Evolutionary conservation across 768 basidiomycete genomes (phyloP).

Genomic region (Termitomyces sp.): DNA sequence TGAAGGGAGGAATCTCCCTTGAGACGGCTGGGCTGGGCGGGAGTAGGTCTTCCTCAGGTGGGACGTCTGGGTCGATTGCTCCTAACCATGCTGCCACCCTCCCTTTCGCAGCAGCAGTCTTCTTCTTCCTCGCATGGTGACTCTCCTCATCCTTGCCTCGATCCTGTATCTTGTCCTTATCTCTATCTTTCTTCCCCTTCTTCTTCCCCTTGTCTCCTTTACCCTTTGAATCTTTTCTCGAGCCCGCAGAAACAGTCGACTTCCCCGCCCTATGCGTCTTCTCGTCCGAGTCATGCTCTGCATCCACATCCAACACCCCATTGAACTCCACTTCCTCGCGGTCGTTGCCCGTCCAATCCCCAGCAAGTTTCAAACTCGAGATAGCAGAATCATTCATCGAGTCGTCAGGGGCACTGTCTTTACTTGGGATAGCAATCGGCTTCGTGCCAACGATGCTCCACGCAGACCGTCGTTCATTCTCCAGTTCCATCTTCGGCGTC

Average conservation of each 20-base stretch:
- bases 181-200: conserved; percentile 21
- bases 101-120: conserved; percentile 49
- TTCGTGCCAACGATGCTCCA: conserved; percentile 25
- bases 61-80: conserved; percentile 53
- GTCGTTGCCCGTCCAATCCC: conserved; percentile 16
- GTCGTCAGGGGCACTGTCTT: conserved; percentile 26
- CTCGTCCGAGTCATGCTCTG: conserved; percentile 34
- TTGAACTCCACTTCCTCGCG: conserved; percentile 24
- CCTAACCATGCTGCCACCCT: conserved; percentile 80
- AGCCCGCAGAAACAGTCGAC: conserved; percentile 24
- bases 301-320: conserved; percentile 18
- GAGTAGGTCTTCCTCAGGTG: conserved; percentile 46
- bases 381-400: conserved; percentile 50
- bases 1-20: neutral
- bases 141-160: conserved; percentile 19
- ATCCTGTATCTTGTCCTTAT: conserved; percentile 20
- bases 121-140: conserved; percentile 19
- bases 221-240: conserved; percentile 20
- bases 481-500: conserved; percentile 46
- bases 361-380: conserved; percentile 49
- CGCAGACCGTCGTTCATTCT: conserved; percentile 24
- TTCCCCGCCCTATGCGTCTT: conserved; percentile 34
- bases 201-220: conserved; percentile 22
- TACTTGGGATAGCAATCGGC: conserved; percentile 35
- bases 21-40: conserved; percentile 30